Conservation (phyloP, 2,329 filamentous ascomycete genomes). For the Fusarium ambrosium region DNA sequence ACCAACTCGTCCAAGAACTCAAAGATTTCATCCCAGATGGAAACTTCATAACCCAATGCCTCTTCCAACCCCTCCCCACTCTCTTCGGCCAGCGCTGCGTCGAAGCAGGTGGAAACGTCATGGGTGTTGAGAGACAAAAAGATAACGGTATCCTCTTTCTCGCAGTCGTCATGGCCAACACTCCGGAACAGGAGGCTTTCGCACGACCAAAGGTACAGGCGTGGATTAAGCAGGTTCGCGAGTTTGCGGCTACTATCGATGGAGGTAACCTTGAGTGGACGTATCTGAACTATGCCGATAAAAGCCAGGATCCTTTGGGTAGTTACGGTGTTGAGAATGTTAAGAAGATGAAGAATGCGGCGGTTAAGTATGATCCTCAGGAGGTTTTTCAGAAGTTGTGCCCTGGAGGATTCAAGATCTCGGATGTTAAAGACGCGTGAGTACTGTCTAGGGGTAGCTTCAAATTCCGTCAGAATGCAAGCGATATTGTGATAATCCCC, state of each 20-base stretch:
- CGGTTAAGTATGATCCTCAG: constrained; percentile 43
- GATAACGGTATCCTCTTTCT: constrained; percentile 28
- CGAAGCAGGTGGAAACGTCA: constrained; percentile 31
- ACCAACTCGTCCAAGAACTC: constrained; percentile 25
- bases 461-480: not conserved
- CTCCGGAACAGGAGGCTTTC: constrained; percentile 23
- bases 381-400: constrained; percentile 45
- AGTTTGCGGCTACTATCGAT: constrained; percentile 28
- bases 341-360: constrained; percentile 33
- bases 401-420: constrained; percentile 40
- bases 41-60: constrained; percentile 30
- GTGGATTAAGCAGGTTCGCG: constrained; percentile 19
- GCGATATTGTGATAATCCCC: not conserved
- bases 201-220: constrained; percentile 13
- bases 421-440: constrained; percentile 31
- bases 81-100: constrained; percentile 26
- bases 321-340: constrained; percentile 43
- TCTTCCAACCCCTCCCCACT: constrained; percentile 26
- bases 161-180: constrained; percentile 20
- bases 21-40: constrained; percentile 27
- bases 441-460: not conserved
- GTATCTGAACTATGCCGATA: constrained; percentile 41
- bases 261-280: constrained; percentile 33
- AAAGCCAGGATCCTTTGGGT: constrained; percentile 34
- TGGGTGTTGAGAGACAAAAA: constrained; percentile 31